phyloP scores from a whole-genome alignment of 257 asterid species.

The Plectranthus barbatus region DNA sequence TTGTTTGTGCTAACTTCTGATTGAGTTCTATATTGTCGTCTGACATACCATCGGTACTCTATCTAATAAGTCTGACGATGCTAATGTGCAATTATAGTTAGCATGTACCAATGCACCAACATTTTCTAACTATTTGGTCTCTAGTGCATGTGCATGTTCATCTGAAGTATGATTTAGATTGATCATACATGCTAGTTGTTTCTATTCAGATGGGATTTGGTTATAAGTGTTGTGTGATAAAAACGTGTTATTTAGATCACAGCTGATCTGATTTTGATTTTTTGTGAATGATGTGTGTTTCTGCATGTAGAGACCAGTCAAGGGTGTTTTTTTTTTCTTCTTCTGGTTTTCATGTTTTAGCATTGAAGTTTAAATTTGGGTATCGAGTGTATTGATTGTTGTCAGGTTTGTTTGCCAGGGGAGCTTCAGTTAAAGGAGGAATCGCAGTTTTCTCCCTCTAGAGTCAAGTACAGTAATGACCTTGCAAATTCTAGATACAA shows the following conservation, averaged over 20 bases:
- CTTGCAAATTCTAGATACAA: slow-evolving; percentile 1
- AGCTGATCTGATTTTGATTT: neutral
- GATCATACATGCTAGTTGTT: neutral
- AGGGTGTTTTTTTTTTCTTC: neutral
- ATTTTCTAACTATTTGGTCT: neutral
- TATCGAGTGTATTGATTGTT: slow-evolving; percentile 9
- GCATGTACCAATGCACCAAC: neutral
- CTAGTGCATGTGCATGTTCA: neutral
- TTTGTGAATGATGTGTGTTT: neutral
- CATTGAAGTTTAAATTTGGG: neutral
- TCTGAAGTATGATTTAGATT: neutral
- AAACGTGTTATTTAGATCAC: neutral
- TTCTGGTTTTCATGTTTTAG: too few relatives aligned
- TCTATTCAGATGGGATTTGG: neutral
- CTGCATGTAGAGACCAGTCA: neutral
- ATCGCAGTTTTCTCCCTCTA: slow-evolving; percentile 47
- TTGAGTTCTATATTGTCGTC: neutral
- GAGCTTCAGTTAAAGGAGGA: slow-evolving; percentile 66
- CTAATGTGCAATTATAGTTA: neutral
- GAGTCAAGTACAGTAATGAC: slow-evolving; percentile 55
- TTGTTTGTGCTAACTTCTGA: neutral
- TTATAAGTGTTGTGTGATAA: neutral
- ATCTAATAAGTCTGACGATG: neutral
- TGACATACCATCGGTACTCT: neutral
- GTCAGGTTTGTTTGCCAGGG: slow-evolving; percentile 44